A percentile compares a stretch with the other conserved stretches of the same genome.
These are phyloP conservation scores for Candida pseudoglaebosa DNA, from an alignment of 805 yeast genomes.

Conservation along the genomic window DNA sequence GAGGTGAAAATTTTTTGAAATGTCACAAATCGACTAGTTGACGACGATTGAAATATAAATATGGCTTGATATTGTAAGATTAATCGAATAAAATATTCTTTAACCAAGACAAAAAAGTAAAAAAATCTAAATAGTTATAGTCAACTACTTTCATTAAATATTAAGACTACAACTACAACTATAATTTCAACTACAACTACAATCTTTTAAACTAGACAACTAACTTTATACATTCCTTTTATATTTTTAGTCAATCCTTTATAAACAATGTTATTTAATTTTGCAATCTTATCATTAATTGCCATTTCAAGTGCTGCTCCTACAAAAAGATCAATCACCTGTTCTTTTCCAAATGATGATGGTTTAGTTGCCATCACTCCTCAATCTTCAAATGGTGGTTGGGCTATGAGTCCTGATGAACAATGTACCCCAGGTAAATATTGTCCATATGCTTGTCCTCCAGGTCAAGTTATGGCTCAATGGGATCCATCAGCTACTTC, in stretches of 20 bases:
- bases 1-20: constrained; percentile 1
- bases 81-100: neutral
- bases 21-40: neutral
- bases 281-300: constrained; percentile 3
- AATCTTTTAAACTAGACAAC: constrained; percentile 1
- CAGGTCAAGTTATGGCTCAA: constrained; percentile 83
- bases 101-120: too few species aligned
- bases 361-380: constrained; percentile 71
- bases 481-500: constrained; percentile 79
- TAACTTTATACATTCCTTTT: constrained; percentile 3
- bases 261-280: constrained; percentile 2
- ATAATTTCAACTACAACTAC: neutral
- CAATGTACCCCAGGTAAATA: constrained; percentile 69
- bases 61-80: neutral
- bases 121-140: too few species aligned
- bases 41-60: neutral
- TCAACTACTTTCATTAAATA: constrained; percentile 4
- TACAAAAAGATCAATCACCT: constrained; percentile 18
- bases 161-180: too few species aligned
- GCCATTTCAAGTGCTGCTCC: constrained; percentile 5
- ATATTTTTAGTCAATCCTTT: neutral
- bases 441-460: constrained; percentile 91
- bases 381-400: constrained; percentile 62
- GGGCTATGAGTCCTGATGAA: constrained; percentile 82
- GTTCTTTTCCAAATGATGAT: constrained; percentile 63